Conservation (phyloP, 2,329 filamentous ascomycete genomes). For the Xylariales sp. region DNA sequence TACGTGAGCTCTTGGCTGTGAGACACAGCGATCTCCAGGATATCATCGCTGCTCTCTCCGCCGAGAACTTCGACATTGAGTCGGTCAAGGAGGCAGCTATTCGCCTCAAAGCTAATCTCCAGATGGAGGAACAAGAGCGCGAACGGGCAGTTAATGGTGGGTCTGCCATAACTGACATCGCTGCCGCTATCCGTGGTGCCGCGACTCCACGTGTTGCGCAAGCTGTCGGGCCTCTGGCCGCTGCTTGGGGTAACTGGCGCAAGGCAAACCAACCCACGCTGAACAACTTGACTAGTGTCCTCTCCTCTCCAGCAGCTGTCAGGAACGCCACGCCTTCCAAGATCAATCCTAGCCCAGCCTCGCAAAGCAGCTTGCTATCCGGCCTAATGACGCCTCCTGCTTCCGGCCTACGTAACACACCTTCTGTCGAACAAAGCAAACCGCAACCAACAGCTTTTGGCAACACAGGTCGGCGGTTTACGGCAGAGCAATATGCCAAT, state of each 20-base stretch:
- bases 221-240: constrained; percentile 70
- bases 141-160: constrained; percentile 75
- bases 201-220: constrained; percentile 80
- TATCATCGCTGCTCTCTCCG: constrained; percentile 75
- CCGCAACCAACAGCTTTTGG: constrained; percentile 58
- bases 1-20: constrained; percentile 88
- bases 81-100: constrained; percentile 87
- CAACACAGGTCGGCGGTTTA: constrained; percentile 55
- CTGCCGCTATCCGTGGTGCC: constrained; percentile 70
- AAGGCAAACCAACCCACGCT: constrained; percentile 56
- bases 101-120: constrained; percentile 85
- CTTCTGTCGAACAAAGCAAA: constrained; percentile 35
- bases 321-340: constrained; percentile 53
- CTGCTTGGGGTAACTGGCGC: constrained; percentile 96
- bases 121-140: constrained; percentile 97
- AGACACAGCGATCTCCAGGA: constrained; percentile 89
- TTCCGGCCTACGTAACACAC: constrained; percentile 63
- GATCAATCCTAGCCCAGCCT: constrained; percentile 37
- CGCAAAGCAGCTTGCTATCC: constrained; percentile 60
- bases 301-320: constrained; percentile 36
- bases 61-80: constrained; percentile 71
- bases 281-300: constrained; percentile 41
- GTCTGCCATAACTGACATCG: constrained; percentile 65
- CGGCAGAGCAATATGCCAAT: constrained; percentile 43
- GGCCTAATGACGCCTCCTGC: constrained; percentile 88